Evolutionary conservation across 345 rosid species (phyloP).

Genomic region (Hibiscus tridactylites): DNA sequence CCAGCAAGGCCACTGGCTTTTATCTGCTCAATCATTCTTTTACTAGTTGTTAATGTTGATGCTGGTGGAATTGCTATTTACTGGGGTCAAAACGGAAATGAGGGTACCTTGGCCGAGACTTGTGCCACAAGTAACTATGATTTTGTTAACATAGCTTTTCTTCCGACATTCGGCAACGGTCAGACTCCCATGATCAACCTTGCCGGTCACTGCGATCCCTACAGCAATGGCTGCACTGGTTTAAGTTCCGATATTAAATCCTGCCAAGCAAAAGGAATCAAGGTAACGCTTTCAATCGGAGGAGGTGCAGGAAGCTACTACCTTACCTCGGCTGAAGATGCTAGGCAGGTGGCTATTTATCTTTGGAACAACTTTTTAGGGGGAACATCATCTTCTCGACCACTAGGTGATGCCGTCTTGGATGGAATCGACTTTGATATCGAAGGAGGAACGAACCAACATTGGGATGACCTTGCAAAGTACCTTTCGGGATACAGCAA

Average conservation of each 20-base stretch:
- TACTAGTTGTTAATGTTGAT: not conserved
- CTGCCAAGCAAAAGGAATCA: not conserved
- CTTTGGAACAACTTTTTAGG: not conserved
- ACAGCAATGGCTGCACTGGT: not conserved
- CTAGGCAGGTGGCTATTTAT: not conserved
- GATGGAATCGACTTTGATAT: conserved; percentile 11
- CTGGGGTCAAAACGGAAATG: not conserved
- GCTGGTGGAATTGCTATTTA: not conserved
- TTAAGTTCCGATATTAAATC: not conserved
- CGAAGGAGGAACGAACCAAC: conserved; percentile 12
- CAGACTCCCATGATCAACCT: not conserved
- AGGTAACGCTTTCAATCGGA: not conserved
- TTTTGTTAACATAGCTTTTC: not conserved
- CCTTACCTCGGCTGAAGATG: not conserved
- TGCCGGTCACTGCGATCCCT: not conserved
- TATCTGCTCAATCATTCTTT: conserved; percentile 14
- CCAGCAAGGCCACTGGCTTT: not conserved
- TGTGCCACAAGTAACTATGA: not conserved
- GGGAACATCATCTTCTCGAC: not conserved
- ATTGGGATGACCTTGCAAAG: conserved; percentile 6
- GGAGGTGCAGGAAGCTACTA: not conserved
- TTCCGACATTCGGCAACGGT: not conserved
- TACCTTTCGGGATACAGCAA: conserved; percentile 4
- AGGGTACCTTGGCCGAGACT: not conserved
- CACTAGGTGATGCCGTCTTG: conserved; percentile 2